A percentile compares a stretch with the other conserved stretches of the same genome.
Conservation (phyloP, 139 green algal species). For the Haematococcus lacustris region DNA sequence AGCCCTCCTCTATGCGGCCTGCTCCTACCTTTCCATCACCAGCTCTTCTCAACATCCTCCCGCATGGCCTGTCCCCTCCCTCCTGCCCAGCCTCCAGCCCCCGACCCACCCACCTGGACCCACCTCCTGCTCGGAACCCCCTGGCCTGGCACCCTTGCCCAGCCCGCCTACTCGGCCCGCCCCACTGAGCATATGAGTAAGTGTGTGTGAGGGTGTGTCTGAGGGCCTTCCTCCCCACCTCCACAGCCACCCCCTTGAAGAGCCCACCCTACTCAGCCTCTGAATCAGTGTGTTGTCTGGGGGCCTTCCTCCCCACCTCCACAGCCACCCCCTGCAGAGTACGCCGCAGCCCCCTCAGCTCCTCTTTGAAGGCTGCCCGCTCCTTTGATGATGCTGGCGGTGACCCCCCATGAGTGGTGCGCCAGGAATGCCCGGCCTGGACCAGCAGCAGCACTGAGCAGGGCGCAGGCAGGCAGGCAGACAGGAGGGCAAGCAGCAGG, state of each 20-base stretch:
- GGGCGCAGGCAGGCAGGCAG: background rate
- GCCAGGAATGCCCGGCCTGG: constrained; percentile 50
- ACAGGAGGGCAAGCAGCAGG: background rate
- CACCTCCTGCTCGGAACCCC: no score
- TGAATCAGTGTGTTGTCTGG: no score
- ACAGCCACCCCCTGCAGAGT: constrained; percentile 38
- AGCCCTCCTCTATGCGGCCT: no score
- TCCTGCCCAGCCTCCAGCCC: background rate
- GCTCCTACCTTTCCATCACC: background rate
- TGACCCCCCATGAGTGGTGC: constrained; percentile 24
- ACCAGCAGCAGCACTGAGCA: constrained; percentile 61
- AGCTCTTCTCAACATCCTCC: background rate
- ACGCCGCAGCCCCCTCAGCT: constrained; percentile 24
- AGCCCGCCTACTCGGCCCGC: no score
- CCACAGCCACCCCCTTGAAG: no score
- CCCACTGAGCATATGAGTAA: no score
- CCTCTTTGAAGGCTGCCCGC: constrained; percentile 57
- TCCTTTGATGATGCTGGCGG: constrained; percentile 52
- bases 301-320: constrained; percentile 33
- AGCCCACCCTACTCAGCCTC: no score
- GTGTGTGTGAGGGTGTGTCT: no score
- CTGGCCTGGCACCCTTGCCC: no score
- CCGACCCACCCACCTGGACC: no score
- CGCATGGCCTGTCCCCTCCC: background rate
- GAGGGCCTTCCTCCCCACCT: no score